These are phyloP conservation scores for Fraxinus greggii DNA, from an alignment of 305 asterid species.

Conservation along the genomic window DNA sequence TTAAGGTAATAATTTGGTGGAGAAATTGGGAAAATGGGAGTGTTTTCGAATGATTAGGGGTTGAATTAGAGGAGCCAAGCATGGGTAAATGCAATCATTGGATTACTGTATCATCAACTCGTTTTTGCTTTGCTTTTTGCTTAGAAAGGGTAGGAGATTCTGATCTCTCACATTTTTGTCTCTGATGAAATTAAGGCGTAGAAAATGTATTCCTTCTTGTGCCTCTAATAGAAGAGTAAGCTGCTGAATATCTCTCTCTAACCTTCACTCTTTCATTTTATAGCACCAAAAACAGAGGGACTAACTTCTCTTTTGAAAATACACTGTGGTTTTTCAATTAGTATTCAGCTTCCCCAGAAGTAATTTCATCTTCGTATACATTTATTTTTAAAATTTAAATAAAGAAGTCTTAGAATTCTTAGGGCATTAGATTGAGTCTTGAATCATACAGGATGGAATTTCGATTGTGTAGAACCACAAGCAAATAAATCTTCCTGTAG, in stretches of 20 bases:
- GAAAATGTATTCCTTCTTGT: constrained; percentile 74
- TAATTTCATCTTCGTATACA: neutral
- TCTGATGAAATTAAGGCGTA: constrained; percentile 72
- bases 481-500: neutral
- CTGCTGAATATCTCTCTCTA: constrained; percentile 15
- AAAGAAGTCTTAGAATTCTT: neutral
- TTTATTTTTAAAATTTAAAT: neutral
- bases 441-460: constrained; percentile 3
- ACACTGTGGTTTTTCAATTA: neutral
- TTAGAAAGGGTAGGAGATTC: constrained; percentile 31
- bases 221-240: constrained; percentile 72
- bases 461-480: neutral
- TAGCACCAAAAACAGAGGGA: neutral
- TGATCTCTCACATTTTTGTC: constrained; percentile 33
- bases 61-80: constrained; percentile 64
- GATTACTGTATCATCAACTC: constrained; percentile 36
- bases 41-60: constrained; percentile 48
- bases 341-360: neutral
- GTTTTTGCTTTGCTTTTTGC: constrained; percentile 26
- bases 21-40: constrained; percentile 7
- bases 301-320: constrained; percentile 17
- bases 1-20: neutral
- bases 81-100: constrained; percentile 59
- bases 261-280: neutral
- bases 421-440: neutral